Conservation (phyloP, 192 early-diverging fungal genomes). For the Dissophora globulifera region DNA sequence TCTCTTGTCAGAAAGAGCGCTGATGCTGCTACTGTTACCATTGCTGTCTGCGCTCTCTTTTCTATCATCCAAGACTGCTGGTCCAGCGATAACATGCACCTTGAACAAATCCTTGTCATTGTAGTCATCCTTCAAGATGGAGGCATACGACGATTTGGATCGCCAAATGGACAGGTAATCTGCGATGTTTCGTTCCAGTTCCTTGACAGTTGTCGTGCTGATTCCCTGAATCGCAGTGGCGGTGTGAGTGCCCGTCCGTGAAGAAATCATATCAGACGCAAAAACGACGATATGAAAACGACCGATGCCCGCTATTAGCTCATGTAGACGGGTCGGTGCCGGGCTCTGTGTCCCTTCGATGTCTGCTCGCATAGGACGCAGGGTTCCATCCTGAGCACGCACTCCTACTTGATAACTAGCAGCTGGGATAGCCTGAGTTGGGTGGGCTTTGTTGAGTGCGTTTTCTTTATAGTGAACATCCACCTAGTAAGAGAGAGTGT, state of each 20-base stretch:
- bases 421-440: too few species aligned
- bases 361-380: too few species aligned
- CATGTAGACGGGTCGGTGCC: too few species aligned
- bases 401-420: too few species aligned
- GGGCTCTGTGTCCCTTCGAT: too few species aligned
- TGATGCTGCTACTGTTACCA: not conserved
- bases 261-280: slow-evolving; percentile 8
- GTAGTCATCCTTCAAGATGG: slow-evolving; percentile 13
- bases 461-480: too few species aligned
- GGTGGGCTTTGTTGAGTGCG: too few species aligned
- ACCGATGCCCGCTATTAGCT: too few species aligned
- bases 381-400: too few species aligned
- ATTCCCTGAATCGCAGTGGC: not conserved
- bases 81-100: slow-evolving; percentile 13
- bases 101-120: slow-evolving; percentile 28
- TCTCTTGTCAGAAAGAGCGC: not conserved
- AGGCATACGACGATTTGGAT: slow-evolving; percentile 9
- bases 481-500: too few species aligned
- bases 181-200: slow-evolving; percentile 16
- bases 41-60: too few species aligned
- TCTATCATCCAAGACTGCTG: not conserved
- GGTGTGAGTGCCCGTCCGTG: not conserved
- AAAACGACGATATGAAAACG: too few species aligned
- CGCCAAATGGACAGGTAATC: slow-evolving; percentile 8
- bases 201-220: not conserved